These are phyloP conservation scores for Colletotrichum liaoningense DNA, from an alignment of 2,329 filamentous ascomycete genomes.

Conservation along the genomic window DNA sequence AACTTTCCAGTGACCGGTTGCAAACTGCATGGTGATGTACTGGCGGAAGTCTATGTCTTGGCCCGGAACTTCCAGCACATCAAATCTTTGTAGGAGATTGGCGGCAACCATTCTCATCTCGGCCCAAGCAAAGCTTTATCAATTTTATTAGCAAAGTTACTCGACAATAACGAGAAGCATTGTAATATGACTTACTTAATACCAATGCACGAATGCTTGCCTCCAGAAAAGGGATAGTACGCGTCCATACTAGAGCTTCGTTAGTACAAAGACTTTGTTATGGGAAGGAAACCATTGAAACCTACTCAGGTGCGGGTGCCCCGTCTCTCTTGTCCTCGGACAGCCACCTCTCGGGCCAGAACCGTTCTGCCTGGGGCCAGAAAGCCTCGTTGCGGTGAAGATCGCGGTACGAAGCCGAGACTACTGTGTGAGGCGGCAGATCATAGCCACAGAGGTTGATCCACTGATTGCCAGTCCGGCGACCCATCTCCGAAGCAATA, in stretches of 20 bases:
- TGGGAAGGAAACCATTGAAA: not conserved
- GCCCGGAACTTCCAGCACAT: slow-evolving; percentile 38
- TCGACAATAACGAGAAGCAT: not conserved
- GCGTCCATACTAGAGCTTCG: slow-evolving; percentile 24
- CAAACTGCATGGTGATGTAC: slow-evolving; percentile 42
- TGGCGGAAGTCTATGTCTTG: slow-evolving; percentile 40
- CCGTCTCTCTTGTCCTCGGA: slow-evolving; percentile 25
- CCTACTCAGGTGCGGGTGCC: slow-evolving; percentile 25
- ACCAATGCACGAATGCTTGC: slow-evolving; percentile 41
- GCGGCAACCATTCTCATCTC: slow-evolving; percentile 41
- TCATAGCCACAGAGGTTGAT: slow-evolving; percentile 30
- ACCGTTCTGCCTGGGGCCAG: slow-evolving; percentile 28
- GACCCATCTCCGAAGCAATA: slow-evolving; percentile 33
- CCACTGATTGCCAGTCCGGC: slow-evolving; percentile 31
- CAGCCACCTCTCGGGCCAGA: slow-evolving; percentile 32
- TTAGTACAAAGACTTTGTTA: not conserved
- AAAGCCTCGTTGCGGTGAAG: slow-evolving; percentile 30
- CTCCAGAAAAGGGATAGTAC: slow-evolving; percentile 37
- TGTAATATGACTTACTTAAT: slow-evolving; percentile 35
- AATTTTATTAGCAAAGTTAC: not conserved
- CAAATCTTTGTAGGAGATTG: slow-evolving; percentile 39
- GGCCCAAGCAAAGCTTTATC: slow-evolving; percentile 39
- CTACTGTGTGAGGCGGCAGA: slow-evolving; percentile 32
- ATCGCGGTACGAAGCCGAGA: slow-evolving; percentile 32
- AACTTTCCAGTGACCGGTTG: slow-evolving; percentile 44